Conservation (phyloP, 768 basidiomycete species). For the Xerocomus brunneocitrinus region DNA sequence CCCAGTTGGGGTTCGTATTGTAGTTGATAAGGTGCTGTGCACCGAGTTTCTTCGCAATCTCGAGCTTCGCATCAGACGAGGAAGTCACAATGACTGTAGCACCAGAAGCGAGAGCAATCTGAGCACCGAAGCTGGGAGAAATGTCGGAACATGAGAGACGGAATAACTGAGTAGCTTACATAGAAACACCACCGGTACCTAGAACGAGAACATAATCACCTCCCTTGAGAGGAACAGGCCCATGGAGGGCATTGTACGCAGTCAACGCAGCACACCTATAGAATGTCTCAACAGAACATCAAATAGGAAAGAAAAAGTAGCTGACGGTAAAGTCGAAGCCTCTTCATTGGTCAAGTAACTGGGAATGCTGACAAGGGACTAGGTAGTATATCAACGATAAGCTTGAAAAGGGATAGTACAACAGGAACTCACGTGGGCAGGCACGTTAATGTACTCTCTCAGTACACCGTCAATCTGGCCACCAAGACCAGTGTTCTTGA, state of each 20-base stretch:
- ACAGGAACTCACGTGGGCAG: slow-evolving; percentile 3
- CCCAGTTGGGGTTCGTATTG: slow-evolving; percentile 53
- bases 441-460: slow-evolving; percentile 47
- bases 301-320: neutral
- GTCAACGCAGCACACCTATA: slow-evolving; percentile 55
- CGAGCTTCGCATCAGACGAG: slow-evolving; percentile 57
- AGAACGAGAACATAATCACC: slow-evolving; percentile 56
- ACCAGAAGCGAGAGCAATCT: slow-evolving; percentile 41
- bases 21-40: slow-evolving; percentile 60
- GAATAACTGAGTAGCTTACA: slow-evolving; percentile 28
- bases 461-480: slow-evolving; percentile 49
- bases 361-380: slow-evolving; percentile 39
- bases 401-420: too few species aligned
- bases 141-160: neutral
- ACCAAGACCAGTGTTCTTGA: slow-evolving; percentile 36
- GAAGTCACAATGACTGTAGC: slow-evolving; percentile 58
- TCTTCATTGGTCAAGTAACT: slow-evolving; percentile 58
- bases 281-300: neutral
- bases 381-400: too few species aligned
- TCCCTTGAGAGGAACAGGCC: slow-evolving; percentile 46
- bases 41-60: slow-evolving; percentile 48
- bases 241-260: slow-evolving; percentile 33
- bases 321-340: slow-evolving; percentile 59
- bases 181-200: slow-evolving; percentile 55
- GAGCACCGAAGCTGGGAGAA: too few species aligned